Evolutionary conservation across 345 rosid species (phyloP), one percentile per base, ranked within the genome.

Genomic region (Populus deltoides): DNA sequence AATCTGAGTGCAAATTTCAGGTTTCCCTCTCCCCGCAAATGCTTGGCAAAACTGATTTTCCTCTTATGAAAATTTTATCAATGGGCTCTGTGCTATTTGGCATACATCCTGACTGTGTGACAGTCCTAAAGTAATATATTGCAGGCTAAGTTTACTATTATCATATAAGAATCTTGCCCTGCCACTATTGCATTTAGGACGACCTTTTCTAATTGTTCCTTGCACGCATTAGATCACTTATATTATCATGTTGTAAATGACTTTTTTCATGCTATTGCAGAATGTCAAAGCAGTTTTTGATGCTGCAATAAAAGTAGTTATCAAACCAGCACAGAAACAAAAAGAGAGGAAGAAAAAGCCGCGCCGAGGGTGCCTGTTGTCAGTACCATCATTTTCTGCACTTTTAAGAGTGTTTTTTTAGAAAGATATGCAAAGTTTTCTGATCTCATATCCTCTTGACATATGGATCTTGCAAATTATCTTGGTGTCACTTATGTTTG

Each of bases 281-380:
- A 93, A 96, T 82, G 97, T 92, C 79, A 96, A 96, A 86, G 94
- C 93, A 71, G 94, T 93, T 59, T 96, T 96, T 86, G 99, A 96
- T 87, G 91, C 93, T 15, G 97, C 99, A 27, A 93, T 96, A 86
- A 93, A 83, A 85, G 97, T 93, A 72, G 99, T 96, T 17, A 90
- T 96, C 79, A 93, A 90, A 81, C 97, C 99, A 8, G 83, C 88
- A 43, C 90, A 82, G 79, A 90, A 91, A 84, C 92, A 86, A 73
- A 91, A 93, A 76, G 94, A 93, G 83, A 90, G 90, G 88, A 87
- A 89, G 70, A 89, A 85, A 83, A 95, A 87, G 90, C 79, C 81
- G 7, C 85, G 71, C 66, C 89, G 81, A 68, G 94, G 98, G 41
- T 93, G 97, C 86, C 86, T 93, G 70, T 45, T 90, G 97, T 96